Base-by-base conservation (phyloP, 2,329 filamentous ascomycete species). In the Fusarium ambrosium region DNA sequence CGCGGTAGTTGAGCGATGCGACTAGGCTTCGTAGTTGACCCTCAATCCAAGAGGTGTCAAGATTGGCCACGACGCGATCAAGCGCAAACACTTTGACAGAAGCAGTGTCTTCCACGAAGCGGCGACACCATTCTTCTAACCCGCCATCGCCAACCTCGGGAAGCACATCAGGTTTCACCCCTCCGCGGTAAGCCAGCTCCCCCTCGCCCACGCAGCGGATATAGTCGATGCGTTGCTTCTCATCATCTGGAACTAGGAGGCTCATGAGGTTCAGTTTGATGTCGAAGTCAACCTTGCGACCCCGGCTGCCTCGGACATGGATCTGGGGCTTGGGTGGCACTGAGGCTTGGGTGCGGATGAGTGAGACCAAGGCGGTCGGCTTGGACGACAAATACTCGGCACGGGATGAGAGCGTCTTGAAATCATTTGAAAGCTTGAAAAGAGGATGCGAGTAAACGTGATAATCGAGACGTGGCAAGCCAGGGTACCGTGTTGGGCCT, bases 271-370 rank as follows among this genome's bases (percentile, higher is more conserved):
- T 90, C 48, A 90, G 80, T 76, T 85, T 87, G 68, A 90, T 79
- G 66, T 86, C 84, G 73, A 91, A 90, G 78, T 90, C 88, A 36
- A 87, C 75, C 71, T 77, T 81, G 67, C 80, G 79, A n/a, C 83
- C 81, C 34, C 85, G 84, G 36, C 80, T 85, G 53, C 89, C 89
- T 4, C 81, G 81, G 62, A 90, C 84, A 63, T 86, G 83, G 24
- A 90, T 84, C 70, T 87, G 84, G 0, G 87, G 88, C 76, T 90
- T 90, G 8, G 89, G 89, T 22, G 89, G 89, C 0, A 90, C 82
- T 1, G 85, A 85, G 16, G 87, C 85, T 65, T 89, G 86, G 36
- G 81, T 78, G 39, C 86, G 85, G 29, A 90, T 77, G 24, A 90
- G 81, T 5, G 85, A 79, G 6, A 84, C 81, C 37, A 91, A 82